Percentiles rank a stretch among this genome's conserved stretches.
phyloP scores from a whole-genome alignment of 1,284 basidiomycete genomes.

The Cutaneotrichosporon cavernicola region DNA sequence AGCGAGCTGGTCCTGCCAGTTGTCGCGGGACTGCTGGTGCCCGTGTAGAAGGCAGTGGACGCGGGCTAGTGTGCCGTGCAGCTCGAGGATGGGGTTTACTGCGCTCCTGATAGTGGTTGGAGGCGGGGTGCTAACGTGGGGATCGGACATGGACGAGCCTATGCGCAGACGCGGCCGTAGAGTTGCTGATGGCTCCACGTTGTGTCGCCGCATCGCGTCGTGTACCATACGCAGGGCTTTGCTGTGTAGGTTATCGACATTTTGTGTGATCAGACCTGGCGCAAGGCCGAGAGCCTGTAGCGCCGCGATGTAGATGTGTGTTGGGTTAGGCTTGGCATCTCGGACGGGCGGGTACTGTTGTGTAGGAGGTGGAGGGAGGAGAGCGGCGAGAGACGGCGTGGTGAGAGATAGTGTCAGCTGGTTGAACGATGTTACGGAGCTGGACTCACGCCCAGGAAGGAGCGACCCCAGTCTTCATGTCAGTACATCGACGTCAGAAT shows the following conservation, averaged over 20 bases:
- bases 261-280: conserved; percentile 77
- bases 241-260: conserved; percentile 82
- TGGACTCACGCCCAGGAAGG: conserved; percentile 57
- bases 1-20: conserved; percentile 73
- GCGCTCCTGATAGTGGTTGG: not conserved
- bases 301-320: conserved; percentile 79
- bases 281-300: conserved; percentile 69
- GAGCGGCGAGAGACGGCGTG: not conserved
- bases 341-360: conserved; percentile 69
- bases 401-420: not conserved
- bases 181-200: not conserved
- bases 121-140: not conserved
- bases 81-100: conserved; percentile 63
- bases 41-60: conserved; percentile 69
- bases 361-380: not conserved
- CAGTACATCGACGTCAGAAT: not conserved
- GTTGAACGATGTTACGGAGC: not conserved
- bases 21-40: conserved; percentile 65
- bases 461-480: conserved; percentile 64
- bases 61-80: conserved; percentile 83
- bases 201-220: conserved; percentile 1
- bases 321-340: conserved; percentile 76
- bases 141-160: conserved; percentile 3
- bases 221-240: conserved; percentile 61
- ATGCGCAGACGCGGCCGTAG: not conserved